Base-by-base conservation (phyloP, 441 rosid genomes). In the Breynia disticha region DNA sequence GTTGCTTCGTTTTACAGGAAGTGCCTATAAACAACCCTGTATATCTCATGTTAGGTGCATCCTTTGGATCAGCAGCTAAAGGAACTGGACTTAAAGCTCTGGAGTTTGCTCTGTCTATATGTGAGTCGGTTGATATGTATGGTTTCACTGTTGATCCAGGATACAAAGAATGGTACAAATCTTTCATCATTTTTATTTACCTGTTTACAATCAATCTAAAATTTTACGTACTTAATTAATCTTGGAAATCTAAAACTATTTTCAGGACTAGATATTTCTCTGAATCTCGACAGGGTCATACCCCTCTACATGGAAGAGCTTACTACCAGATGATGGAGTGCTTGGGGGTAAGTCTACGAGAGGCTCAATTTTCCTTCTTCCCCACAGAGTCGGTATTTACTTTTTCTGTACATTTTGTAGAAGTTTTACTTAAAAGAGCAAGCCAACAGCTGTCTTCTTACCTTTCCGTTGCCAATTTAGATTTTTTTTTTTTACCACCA, bases 251-350 rank as follows among this genome's bases (percentile, higher is more conserved):
- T 24, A 3, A 21, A 50, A 50, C 65, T 59, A 55, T 54, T 69
- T 62, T 67, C 78, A 87, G 94, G 97, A 89, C 95, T 37, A 81
- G 95, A 76, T 94, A 94, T 67, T 89, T 87, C 75, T 94, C 97
- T 46, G 95, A 89, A 83, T 87, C 94, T 19, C 83, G 95, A 52
- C 74, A 87, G 66, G 97, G 99, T 28, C 99, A 94, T 71, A 94
- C 95, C 41, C 99, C 97, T 56, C 66, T 87, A 68, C 95, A 84
- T 57, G 97, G 99, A 39, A 79, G 99, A 63, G 96, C 96, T 70
- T 89, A 86, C 74, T 89, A 89, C 74, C 97, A 89, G 72, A 80
- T 88, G 97, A 93, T 93, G 97, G 96, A 89, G 69, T 93, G 96
- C 61, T 78, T 93, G 68, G 97, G 95, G 70, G 97, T 84, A 84